Percentiles rank a stretch among this genome's conserved stretches.
Conservation (phyloP, 1,284 basidiomycete species). For the Sutorius eximius region DNA sequence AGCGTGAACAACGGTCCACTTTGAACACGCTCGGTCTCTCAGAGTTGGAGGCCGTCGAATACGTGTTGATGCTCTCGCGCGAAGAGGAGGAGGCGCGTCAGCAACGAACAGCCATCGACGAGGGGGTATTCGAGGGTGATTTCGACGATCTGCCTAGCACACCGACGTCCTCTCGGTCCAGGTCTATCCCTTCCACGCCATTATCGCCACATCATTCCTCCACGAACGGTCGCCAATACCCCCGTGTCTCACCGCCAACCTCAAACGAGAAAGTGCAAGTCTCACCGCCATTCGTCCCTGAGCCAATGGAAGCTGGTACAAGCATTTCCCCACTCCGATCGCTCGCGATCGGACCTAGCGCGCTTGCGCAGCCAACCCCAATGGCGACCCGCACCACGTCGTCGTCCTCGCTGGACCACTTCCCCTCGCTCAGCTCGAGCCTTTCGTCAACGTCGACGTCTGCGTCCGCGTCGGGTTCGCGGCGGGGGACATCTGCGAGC, state of each 20-base stretch:
- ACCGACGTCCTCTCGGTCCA: slow-evolving; percentile 11
- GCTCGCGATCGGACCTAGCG: slow-evolving; percentile 2
- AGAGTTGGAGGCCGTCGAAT: slow-evolving; percentile 79
- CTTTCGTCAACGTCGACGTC: slow-evolving; percentile 25
- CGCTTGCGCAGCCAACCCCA: slow-evolving; percentile 7
- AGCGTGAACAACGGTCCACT: slow-evolving; percentile 55
- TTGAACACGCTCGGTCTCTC: slow-evolving; percentile 69
- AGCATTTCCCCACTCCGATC: slow-evolving; percentile 28
- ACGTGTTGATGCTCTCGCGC: slow-evolving; percentile 81
- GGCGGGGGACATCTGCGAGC: slow-evolving; percentile 11
- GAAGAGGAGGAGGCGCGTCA: slow-evolving; percentile 59
- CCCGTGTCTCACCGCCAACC: slow-evolving; percentile 27
- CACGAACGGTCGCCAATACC: slow-evolving; percentile 13
- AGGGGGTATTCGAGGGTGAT: slow-evolving; percentile 59
- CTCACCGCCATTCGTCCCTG: slow-evolving; percentile 33
- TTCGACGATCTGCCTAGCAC: slow-evolving; percentile 46
- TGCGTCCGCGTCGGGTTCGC: slow-evolving; percentile 23
- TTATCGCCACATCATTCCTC: slow-evolving; percentile 9
- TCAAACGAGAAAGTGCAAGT: slow-evolving; percentile 47
- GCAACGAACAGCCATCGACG: slow-evolving; percentile 34
- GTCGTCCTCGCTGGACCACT: slow-evolving; percentile 31
- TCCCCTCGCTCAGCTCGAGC: slow-evolving; percentile 32
- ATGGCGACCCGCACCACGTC: slow-evolving; percentile 11
- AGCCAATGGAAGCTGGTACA: slow-evolving; percentile 45
- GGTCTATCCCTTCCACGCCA: slow-evolving; percentile 7